Evolutionary conservation across 208 protist genomes (phyloP), one percentile per base, ranked within the genome.

Genomic region (Porcisia hertigi): DNA sequence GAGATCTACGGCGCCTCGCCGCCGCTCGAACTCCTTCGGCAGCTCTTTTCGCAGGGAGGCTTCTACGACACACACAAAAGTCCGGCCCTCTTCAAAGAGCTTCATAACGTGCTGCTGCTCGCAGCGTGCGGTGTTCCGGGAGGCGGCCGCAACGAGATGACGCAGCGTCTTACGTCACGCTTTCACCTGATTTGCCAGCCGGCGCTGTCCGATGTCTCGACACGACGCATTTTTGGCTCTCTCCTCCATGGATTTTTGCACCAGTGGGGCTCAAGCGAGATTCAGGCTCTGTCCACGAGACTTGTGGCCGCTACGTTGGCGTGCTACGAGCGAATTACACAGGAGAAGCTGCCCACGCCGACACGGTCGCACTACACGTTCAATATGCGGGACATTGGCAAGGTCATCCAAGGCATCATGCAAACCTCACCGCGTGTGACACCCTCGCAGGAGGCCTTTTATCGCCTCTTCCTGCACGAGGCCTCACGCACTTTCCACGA

Each of bases 351-450:
- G 65, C 99, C 99, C 16, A 99, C 98, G 41, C 98, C 99, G 41
- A 89, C 95, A 14, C 98, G 99, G 76, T 98, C 94, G 34, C 99
- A 99, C 85, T 99, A 99, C 91, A 99, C 98, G 12, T 99, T 99
- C 90, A 99, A 99, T 86, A 75, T 99, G 71, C 96, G 99, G 59
- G 99, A 99, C 77, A 90, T 99, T 43, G 91, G 92, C 60, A 99
- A 98, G 71, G 98, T 99, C 23, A 91, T 99, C 45, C 98, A 99
- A 80, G 98, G 97, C 49, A 86, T 99, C 63, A 96, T 98, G 88
- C 96, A 98, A 82, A 84, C 93, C 30, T 89, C 91, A 12, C 84
- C 94, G 11, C 81, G 84, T 34, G 82, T 84, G 60, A 86, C 98
- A 12, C 63, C 79, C 3, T 84, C 79, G 45, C 70, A 70, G 20